These are phyloP conservation scores for Xerocomellus chrysenteron DNA, from an alignment of 768 basidiomycete genomes.

Conservation along the genomic window DNA sequence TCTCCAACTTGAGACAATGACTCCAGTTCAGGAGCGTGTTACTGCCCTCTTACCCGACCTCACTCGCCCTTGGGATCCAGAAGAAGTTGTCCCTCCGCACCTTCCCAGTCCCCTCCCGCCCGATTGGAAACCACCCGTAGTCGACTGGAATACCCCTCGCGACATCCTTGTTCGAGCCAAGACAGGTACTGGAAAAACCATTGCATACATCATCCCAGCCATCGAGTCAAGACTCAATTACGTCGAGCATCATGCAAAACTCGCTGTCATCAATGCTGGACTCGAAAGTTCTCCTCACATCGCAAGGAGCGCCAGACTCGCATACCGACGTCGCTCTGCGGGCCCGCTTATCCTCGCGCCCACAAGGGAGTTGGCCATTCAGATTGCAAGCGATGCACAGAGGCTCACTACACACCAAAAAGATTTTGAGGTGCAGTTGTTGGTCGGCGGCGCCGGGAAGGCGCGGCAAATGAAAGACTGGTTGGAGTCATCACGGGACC, in stretches of 20 bases:
- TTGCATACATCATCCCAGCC: slow-evolving; percentile 86
- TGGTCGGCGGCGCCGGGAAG: slow-evolving; percentile 78
- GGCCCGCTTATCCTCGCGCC: slow-evolving; percentile 85
- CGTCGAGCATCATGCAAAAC: slow-evolving; percentile 45
- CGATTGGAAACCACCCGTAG: not conserved
- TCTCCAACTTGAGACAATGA: slow-evolving; percentile 71
- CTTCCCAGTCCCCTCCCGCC: not conserved
- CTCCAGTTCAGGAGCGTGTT: slow-evolving; percentile 79
- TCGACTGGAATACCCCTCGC: slow-evolving; percentile 32
- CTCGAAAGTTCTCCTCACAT: slow-evolving; percentile 32
- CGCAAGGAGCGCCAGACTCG: slow-evolving; percentile 30
- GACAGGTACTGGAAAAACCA: slow-evolving; percentile 88
- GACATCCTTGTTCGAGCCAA: slow-evolving; percentile 87
- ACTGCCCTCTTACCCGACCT: slow-evolving; percentile 73
- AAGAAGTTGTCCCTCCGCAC: slow-evolving; percentile 14
- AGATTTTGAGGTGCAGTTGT: slow-evolving; percentile 66
- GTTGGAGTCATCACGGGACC: slow-evolving; percentile 62
- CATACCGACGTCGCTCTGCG: slow-evolving; percentile 47
- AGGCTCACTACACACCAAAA: slow-evolving; percentile 60
- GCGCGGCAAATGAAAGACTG: slow-evolving; percentile 66
- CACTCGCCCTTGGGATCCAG: slow-evolving; percentile 48
- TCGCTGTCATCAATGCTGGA: slow-evolving; percentile 44
- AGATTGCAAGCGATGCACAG: slow-evolving; percentile 82
- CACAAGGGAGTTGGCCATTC: slow-evolving; percentile 86
- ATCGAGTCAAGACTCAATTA: slow-evolving; percentile 71